Evolutionary conservation across 202 grass and related monocot species (phyloP).

Genomic region (Schoenoplectus tabernaemontani): DNA sequence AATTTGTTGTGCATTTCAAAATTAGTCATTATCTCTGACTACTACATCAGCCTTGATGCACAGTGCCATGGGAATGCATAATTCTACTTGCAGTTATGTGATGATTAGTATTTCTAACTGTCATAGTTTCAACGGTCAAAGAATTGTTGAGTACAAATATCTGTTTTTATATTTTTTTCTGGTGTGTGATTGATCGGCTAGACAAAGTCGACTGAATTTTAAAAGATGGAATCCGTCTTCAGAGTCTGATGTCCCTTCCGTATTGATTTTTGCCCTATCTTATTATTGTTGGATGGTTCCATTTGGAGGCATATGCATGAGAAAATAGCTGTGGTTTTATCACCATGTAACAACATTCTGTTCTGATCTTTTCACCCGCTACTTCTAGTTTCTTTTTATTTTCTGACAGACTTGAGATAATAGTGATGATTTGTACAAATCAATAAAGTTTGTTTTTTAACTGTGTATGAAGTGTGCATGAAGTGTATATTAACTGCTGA

Average conservation of each 20-base stretch:
- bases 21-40: not conserved
- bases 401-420: not conserved
- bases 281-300: not conserved
- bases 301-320: not conserved
- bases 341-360: not conserved
- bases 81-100: not conserved
- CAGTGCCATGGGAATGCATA: not conserved
- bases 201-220: not conserved
- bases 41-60: not conserved
- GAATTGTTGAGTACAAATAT: too few species aligned
- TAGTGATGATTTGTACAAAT: not conserved
- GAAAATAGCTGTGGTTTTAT: not conserved
- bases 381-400: not conserved
- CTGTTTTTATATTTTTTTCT: not conserved
- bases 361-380: not conserved
- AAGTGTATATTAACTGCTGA: not conserved
- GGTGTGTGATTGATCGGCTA: not conserved
- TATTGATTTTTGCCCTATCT: not conserved
- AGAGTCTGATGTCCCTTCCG: not conserved
- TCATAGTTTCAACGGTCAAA: not conserved
- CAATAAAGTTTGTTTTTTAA: not conserved
- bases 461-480: conserved; percentile 14
- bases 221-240: not conserved
- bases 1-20: not conserved
- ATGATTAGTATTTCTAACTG: not conserved